A percentile compares a stretch with the other conserved stretches of the same genome.
Evolutionary conservation across 1,284 basidiomycete species (phyloP).

Genomic region (Irpex sp.): DNA sequence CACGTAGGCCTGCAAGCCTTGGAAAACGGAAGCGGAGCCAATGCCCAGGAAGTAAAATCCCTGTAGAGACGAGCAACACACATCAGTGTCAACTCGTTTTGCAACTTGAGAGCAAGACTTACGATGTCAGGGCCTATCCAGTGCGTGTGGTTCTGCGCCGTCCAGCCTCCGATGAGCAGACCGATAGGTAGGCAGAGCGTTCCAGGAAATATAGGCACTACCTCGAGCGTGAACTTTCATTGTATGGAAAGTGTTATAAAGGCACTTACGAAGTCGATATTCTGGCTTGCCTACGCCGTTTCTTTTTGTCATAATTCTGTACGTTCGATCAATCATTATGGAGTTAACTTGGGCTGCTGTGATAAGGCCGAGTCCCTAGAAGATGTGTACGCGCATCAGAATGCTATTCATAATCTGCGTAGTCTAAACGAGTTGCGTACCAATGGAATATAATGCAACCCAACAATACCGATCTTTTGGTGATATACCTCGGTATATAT

Average conservation of each 20-base stretch:
- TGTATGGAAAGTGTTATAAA: background rate
- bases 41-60: conserved; percentile 48
- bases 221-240: background rate
- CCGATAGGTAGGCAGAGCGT: conserved; percentile 50
- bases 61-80: conserved; percentile 28
- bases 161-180: conserved; percentile 61
- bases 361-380: conserved; percentile 28
- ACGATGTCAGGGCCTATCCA: conserved; percentile 69
- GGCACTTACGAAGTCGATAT: conserved; percentile 30
- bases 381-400: background rate
- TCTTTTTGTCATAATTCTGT: conserved; percentile 40
- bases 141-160: conserved; percentile 42
- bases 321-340: conserved; percentile 47
- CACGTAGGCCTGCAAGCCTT: conserved; percentile 55
- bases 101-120: conserved; percentile 34
- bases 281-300: conserved; percentile 56
- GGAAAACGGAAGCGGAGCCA: conserved; percentile 49
- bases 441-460: conserved; percentile 60
- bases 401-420: background rate
- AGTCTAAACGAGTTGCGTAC: conserved; percentile 8
- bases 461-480: conserved; percentile 48
- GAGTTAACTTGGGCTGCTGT: conserved; percentile 54
- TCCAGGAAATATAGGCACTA: conserved; percentile 44
- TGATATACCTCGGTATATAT: conserved; percentile 53
- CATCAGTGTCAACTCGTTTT: no score